These are phyloP conservation scores for Puccinellia tenuiflora DNA, from an alignment of 176 grass and related monocot genomes.

Conservation along the genomic window DNA sequence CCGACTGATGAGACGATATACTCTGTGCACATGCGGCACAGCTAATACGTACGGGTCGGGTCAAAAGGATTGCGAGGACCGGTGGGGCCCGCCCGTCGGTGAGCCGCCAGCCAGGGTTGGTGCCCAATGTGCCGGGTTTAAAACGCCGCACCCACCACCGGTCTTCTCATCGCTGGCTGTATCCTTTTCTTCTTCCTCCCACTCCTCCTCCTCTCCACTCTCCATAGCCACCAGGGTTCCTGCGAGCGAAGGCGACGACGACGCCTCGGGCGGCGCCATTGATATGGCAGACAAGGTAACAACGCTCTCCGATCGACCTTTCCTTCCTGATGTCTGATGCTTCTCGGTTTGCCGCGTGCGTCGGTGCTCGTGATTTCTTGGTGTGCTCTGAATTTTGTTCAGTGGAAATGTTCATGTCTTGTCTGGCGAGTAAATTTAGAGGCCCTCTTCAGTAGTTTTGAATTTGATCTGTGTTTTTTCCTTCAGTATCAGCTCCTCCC, in stretches of 20 bases:
- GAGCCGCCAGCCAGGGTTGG: slow-evolving; percentile 6
- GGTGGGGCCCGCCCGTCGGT: slow-evolving; percentile 30
- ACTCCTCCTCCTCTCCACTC: not conserved
- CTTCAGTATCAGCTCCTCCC: not conserved
- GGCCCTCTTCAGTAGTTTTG: not conserved
- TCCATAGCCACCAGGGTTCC: too few species aligned
- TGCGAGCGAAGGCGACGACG: not conserved
- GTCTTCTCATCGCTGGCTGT: not conserved
- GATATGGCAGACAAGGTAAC: slow-evolving; percentile 70
- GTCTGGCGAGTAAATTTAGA: not conserved
- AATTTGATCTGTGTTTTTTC: not conserved
- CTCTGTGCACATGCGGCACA: slow-evolving; percentile 23
- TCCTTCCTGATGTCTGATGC: not conserved
- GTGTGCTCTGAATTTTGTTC: not conserved
- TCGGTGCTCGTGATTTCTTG: not conserved
- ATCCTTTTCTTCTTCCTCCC: not conserved
- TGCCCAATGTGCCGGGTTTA: slow-evolving; percentile 5
- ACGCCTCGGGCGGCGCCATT: not conserved
- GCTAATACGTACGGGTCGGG: slow-evolving; percentile 18
- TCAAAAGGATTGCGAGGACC: slow-evolving; percentile 11
- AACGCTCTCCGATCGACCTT: not conserved
- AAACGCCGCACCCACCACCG: slow-evolving; percentile 25
- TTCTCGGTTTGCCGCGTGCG: not conserved
- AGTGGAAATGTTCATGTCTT: not conserved
- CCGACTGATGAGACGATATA: not conserved